Evolutionary conservation across 257 asterid genomes (phyloP).

Genomic region (Oldenlandia corymbosa): DNA sequence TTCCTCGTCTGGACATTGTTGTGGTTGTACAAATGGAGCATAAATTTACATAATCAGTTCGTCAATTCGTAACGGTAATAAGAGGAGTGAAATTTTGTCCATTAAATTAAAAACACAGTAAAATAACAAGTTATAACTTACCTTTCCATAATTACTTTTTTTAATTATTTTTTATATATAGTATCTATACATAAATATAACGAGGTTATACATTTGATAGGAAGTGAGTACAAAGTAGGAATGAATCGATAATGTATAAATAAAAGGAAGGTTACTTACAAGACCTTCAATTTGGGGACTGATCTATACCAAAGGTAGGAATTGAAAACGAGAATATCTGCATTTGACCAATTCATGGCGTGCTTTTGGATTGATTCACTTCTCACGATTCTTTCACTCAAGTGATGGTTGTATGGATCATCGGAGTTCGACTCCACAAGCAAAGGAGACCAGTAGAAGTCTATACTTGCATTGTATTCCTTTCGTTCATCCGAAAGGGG

Average conservation of each 20-base stretch:
- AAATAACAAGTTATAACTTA: too few species aligned
- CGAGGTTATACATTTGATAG: too few species aligned
- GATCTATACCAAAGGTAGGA: conserved; percentile 63
- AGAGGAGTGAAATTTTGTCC: too few species aligned
- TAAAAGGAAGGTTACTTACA: conserved; percentile 37
- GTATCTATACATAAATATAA: too few species aligned
- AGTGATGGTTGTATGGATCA: conserved; percentile 47
- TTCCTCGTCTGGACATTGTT: conserved; percentile 22
- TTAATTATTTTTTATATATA: too few species aligned
- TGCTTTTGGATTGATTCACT: conserved; percentile 43
- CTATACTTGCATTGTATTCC: conserved; percentile 51
- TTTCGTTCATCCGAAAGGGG: not conserved
- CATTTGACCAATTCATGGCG: conserved; percentile 41
- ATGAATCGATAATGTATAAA: too few species aligned
- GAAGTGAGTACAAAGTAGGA: too few species aligned
- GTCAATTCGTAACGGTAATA: too few species aligned
- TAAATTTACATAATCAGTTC: too few species aligned
- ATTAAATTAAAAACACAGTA: too few species aligned
- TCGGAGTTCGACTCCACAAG: conserved; percentile 63
- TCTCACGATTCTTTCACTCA: conserved; percentile 28
- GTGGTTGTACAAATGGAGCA: too few species aligned
- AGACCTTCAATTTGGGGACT: conserved; percentile 23
- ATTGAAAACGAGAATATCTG: conserved; percentile 52
- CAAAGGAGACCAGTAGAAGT: conserved; percentile 60
- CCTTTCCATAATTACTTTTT: too few species aligned